Evolutionary conservation across 306 rosid genomes (phyloP).

Genomic region (Sechiopsis laciniata): DNA sequence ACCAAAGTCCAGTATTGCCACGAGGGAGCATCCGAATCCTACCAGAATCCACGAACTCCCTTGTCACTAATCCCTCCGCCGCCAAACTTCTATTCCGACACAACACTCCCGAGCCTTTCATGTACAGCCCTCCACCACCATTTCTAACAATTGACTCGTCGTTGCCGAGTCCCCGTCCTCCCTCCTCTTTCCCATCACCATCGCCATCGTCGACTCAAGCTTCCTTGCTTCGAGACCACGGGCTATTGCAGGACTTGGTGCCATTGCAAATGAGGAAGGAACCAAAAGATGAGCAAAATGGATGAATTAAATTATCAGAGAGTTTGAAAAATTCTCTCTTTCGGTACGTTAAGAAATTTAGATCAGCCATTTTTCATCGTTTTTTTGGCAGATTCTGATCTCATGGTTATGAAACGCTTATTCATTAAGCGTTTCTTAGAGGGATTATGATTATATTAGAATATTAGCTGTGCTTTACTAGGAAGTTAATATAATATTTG

Average conservation of each 20-base stretch:
- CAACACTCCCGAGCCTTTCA: conserved; percentile 25
- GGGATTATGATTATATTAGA: not conserved
- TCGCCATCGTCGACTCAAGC: conserved; percentile 12
- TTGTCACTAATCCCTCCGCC: conserved; percentile 2
- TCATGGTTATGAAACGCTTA: not conserved
- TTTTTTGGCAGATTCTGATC: not conserved
- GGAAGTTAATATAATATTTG: not conserved
- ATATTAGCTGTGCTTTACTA: not conserved
- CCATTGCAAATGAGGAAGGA: conserved; percentile 53
- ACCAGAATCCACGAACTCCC: conserved; percentile 20
- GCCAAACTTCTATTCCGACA: not conserved
- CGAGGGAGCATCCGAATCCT: conserved; percentile 42
- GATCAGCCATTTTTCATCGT: not conserved
- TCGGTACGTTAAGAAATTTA: not conserved
- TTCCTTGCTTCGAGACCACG: conserved; percentile 44
- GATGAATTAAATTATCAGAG: not conserved
- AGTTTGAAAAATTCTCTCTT: not conserved
- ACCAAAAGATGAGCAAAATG: conserved; percentile 25
- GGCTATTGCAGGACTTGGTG: conserved; percentile 77
- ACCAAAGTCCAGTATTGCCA: conserved; percentile 48
- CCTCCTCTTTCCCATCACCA: not conserved
- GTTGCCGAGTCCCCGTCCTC: not conserved
- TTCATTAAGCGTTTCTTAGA: not conserved
- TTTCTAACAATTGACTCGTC: conserved; percentile 28
- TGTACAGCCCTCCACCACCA: conserved; percentile 31